Evolutionary conservation across 2,329 filamentous ascomycete genomes (phyloP).

Genomic region (Colletotrichum truncatum): DNA sequence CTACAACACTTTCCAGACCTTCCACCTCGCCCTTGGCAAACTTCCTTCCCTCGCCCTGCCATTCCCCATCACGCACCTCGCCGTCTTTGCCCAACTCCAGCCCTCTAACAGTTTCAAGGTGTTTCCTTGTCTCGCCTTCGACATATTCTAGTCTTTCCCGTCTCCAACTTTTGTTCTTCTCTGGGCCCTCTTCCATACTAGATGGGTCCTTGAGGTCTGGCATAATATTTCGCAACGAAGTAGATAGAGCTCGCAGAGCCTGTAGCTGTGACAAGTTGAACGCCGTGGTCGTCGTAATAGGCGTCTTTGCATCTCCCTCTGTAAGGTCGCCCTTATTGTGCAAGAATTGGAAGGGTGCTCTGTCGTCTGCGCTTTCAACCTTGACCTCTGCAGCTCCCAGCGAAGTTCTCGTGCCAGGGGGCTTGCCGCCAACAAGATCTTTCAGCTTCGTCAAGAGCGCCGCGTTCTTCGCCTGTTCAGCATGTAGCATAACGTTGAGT

Average conservation of each 20-base stretch:
- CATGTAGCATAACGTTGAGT: conserved; percentile 74
- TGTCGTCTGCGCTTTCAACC: conserved; percentile 33
- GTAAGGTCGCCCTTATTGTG: conserved; percentile 60
- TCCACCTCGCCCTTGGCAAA: conserved; percentile 64
- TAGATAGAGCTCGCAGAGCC: conserved; percentile 74
- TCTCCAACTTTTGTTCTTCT: conserved; percentile 64
- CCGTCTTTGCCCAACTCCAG: conserved; percentile 71
- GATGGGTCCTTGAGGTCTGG: conserved; percentile 61
- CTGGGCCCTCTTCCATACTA: conserved; percentile 39
- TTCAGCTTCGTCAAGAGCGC: conserved; percentile 73
- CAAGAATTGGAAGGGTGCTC: conserved; percentile 65
- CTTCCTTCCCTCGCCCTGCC: conserved; percentile 64
- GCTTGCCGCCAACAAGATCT: conserved; percentile 45
- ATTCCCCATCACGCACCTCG: conserved; percentile 72
- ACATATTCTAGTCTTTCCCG: conserved; percentile 84
- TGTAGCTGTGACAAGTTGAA: conserved; percentile 88
- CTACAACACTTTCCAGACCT: conserved; percentile 61
- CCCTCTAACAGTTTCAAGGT: conserved; percentile 76
- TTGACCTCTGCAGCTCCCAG: conserved; percentile 30
- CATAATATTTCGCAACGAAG: conserved; percentile 69
- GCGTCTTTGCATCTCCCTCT: conserved; percentile 59
- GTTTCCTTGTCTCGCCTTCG: conserved; percentile 79
- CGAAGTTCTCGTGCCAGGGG: conserved; percentile 33
- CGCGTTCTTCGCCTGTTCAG: conserved; percentile 78
- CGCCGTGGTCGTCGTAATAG: conserved; percentile 75